Base-by-base conservation (phyloP, 495 filamentous ascomycete species). In the Aspergillus nanangensis region DNA sequence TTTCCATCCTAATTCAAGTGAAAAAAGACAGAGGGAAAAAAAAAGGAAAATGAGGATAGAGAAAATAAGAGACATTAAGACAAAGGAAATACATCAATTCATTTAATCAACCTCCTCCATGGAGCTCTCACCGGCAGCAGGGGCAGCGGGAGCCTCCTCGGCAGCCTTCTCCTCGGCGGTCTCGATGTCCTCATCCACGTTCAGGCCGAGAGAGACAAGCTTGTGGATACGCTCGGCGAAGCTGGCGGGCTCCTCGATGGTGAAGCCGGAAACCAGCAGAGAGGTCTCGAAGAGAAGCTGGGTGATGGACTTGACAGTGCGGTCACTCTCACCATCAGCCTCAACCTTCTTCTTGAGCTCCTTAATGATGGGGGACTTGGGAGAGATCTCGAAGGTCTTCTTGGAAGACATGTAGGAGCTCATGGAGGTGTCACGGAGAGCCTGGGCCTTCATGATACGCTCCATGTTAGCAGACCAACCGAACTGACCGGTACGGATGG, bases 401-500 rank as follows among this genome's bases (percentile, higher is more conserved):
- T 98, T 98, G 62, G 92, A 96, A 48, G 89, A 91, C 93, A 98
- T 98, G 86, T 98, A 98, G 50, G 88, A 95, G 75, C 79, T 85
- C 93, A 98, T 98, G 55, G 90, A 96, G 63, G 93, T 97, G 76
- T 98, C 93, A 77, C 93, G 94, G 57, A 98, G 89, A 68, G 93
- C 93, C 80, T 98, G 93, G 24, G 93, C 94, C 84, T 98, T 98
- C 93, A 98, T 98, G 83, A 98, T 98, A 79, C 93, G 94, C 84
- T 98, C 93, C 93, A 98, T 98, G 82, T 98, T 98, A 66, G 93
- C 93, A 33, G 91, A 96, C 93, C 93, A 98, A 75, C 93, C 93
- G 71, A 98, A 98, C 78, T 98, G 93, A 62, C 94, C 93, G 56
- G 93, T 98, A 72, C 93, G 93, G 78, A 98, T 97, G 68, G 93